Evolutionary conservation across 2,329 filamentous ascomycete genomes (phyloP).

Genomic region (Chaetomium sp.): DNA sequence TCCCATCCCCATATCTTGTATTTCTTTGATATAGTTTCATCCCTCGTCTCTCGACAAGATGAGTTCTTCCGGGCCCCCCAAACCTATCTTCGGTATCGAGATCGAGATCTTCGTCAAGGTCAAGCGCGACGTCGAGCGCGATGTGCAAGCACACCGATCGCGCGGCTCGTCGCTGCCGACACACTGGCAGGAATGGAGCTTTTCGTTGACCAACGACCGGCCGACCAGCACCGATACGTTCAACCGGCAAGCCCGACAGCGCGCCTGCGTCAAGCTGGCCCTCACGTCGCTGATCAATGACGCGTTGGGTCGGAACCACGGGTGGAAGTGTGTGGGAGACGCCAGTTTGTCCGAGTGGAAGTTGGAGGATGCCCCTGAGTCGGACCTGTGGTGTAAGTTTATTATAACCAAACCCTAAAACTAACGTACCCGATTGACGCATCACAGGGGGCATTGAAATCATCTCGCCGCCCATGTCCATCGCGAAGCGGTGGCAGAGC

Average conservation of each 20-base stretch:
- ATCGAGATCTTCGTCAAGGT: constrained; percentile 4
- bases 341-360: neutral
- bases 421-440: too few species aligned
- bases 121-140: neutral
- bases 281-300: neutral
- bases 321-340: neutral
- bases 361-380: neutral
- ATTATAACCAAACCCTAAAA: too few species aligned
- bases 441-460: constrained; percentile 2
- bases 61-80: neutral
- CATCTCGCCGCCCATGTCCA: constrained; percentile 3
- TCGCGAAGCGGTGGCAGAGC: neutral
- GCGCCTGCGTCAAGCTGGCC: neutral
- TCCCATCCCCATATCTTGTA: neutral
- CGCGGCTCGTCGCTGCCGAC: neutral
- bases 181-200: neutral
- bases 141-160: neutral
- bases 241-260: neutral
- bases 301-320: neutral
- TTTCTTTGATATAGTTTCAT: too few species aligned
- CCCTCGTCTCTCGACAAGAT: neutral
- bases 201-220: neutral
- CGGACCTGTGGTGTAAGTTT: neutral
- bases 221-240: neutral
- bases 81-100: constrained; percentile 1